Evolutionary conservation across 345 rosid species (phyloP).

Genomic region (Arabidopsis suecica): DNA sequence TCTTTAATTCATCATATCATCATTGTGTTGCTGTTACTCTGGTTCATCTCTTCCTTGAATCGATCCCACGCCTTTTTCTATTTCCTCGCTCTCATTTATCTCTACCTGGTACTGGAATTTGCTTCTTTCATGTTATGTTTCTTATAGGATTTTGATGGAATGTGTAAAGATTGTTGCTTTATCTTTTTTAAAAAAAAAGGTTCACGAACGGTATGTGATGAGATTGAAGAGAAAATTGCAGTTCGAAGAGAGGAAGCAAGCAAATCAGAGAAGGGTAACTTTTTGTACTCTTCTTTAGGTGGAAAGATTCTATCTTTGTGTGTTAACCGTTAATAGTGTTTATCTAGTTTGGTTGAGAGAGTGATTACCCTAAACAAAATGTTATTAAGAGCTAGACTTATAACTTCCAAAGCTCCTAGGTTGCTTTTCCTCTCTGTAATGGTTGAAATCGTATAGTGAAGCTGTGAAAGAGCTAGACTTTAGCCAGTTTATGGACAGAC

Average conservation of each 20-base stretch:
- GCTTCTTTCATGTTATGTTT: neutral
- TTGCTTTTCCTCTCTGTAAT: constrained; percentile 4
- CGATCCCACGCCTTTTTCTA: constrained; percentile 59
- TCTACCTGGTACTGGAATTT: constrained; percentile 61
- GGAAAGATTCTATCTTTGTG: constrained; percentile 23
- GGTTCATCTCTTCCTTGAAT: constrained; percentile 66
- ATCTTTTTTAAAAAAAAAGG: constrained; percentile 50
- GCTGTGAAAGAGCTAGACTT: constrained; percentile 1
- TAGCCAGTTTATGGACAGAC: neutral
- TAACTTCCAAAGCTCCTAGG: neutral
- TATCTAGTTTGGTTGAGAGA: neutral
- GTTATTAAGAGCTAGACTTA: no score
- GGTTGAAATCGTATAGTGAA: constrained; percentile 8
- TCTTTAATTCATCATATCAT: constrained; percentile 76
- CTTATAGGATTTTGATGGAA: neutral
- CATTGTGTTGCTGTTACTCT: constrained; percentile 66
- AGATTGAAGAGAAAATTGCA: constrained; percentile 68
- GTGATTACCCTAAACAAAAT: neutral
- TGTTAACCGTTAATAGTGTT: neutral
- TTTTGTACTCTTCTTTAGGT: constrained; percentile 7
- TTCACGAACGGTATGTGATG: constrained; percentile 75
- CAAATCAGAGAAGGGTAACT: constrained; percentile 79
- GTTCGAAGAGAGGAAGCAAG: constrained; percentile 72
- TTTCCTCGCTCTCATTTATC: constrained; percentile 70
- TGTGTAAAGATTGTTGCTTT: constrained; percentile 6